Evolutionary conservation across 257 asterid species (phyloP).

Genomic region (Linderniella brevidens): DNA sequence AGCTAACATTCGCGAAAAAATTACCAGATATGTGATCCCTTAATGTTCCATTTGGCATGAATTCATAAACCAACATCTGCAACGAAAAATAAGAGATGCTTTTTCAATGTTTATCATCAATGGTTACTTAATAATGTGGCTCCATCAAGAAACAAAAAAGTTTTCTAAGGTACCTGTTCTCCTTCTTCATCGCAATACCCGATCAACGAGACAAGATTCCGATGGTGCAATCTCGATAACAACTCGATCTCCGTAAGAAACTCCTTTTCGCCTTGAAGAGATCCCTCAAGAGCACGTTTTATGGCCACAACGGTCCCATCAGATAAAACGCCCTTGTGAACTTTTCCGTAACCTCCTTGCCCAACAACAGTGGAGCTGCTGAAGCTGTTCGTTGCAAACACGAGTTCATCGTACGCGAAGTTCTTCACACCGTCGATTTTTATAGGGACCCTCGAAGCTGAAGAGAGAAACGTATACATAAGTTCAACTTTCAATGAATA

Average conservation of each 20-base stretch:
- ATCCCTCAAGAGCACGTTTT: conserved; percentile 89
- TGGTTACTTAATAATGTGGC: too few species aligned
- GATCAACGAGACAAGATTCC: conserved; percentile 70
- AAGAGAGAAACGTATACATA: conserved; percentile 13
- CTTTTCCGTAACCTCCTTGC: conserved; percentile 91
- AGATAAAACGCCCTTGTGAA: conserved; percentile 67
- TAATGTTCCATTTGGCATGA: conserved; percentile 77
- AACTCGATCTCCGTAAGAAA: conserved; percentile 87
- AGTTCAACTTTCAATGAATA: too few species aligned
- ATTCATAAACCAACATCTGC: conserved; percentile 95
- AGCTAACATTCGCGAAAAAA: neutral
- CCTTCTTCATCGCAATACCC: conserved; percentile 94
- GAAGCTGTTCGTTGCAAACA: conserved; percentile 51
- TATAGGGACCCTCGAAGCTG: conserved; percentile 68
- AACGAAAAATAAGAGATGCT: conserved; percentile 13
- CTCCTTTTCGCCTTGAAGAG: conserved; percentile 90
- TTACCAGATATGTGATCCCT: conserved; percentile 91
- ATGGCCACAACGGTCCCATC: conserved; percentile 82
- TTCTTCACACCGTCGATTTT: conserved; percentile 76
- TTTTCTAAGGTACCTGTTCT: conserved; percentile 99
- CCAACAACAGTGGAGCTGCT: conserved; percentile 49
- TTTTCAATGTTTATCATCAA: too few species aligned
- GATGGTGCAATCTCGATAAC: conserved; percentile 79
- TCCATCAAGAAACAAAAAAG: too few species aligned
- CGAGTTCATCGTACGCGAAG: conserved; percentile 52